phyloP scores from a whole-genome alignment of 2,329 filamentous ascomycete genomes.

The Albifimbria verrucaria region DNA sequence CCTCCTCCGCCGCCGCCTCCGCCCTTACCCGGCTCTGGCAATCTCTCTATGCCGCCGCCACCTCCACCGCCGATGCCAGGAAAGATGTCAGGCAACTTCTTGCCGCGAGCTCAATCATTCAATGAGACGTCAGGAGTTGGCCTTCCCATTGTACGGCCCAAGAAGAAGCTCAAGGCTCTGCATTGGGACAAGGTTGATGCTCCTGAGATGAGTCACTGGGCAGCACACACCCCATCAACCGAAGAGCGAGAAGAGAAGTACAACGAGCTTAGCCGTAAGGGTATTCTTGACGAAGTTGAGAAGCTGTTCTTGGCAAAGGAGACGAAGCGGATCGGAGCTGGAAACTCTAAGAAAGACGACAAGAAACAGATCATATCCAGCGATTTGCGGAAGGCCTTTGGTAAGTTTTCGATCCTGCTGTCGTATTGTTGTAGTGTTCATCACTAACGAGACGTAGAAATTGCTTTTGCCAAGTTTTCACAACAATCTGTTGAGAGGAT shows the following conservation, averaged over 20 bases:
- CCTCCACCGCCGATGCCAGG: conserved; percentile 66
- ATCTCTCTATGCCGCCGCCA: conserved; percentile 41
- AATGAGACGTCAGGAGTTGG: conserved; percentile 56
- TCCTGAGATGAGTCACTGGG: conserved; percentile 90
- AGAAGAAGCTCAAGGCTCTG: conserved; percentile 99
- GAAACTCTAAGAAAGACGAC: conserved; percentile 74
- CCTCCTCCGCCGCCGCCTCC: conserved; percentile 46
- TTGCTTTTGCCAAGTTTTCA: conserved; percentile 92
- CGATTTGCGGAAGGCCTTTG: conserved; percentile 84
- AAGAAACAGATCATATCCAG: conserved; percentile 97
- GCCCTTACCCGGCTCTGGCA: conserved; percentile 41
- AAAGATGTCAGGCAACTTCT: conserved; percentile 71
- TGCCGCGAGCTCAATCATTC: conserved; percentile 61
- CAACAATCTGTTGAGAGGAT: conserved; percentile 78
- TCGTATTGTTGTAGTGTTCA: neutral
- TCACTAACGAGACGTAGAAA: conserved; percentile 53
- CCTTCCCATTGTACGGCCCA: conserved; percentile 79
- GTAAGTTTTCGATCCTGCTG: conserved; percentile 40
- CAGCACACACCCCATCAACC: conserved; percentile 76
- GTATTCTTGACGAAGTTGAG: conserved; percentile 95
- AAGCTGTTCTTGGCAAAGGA: conserved; percentile 97
- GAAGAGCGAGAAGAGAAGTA: conserved; percentile 95
- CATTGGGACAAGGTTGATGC: conserved; percentile 99
- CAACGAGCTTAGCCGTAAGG: conserved; percentile 85
- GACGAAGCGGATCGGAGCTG: conserved; percentile 78